A percentile compares a stretch with the other conserved stretches of the same genome.
phyloP scores from a whole-genome alignment of 192 early-diverging fungal species.

The Backusella macrospora region DNA sequence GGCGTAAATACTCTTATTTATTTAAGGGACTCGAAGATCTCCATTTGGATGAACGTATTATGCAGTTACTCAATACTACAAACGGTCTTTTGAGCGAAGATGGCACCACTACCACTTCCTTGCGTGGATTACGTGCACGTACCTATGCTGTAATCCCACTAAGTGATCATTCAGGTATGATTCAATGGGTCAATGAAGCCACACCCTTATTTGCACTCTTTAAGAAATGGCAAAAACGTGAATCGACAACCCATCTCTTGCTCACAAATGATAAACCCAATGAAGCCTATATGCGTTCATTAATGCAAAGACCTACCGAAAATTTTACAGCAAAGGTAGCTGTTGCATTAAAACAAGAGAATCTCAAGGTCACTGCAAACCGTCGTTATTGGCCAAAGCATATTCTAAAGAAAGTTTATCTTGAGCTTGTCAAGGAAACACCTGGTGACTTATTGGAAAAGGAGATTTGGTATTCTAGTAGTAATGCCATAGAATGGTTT shows the following conservation, averaged over 20 bases:
- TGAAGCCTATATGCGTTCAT: constrained; percentile 34
- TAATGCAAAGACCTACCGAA: constrained; percentile 55
- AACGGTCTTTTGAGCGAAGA: constrained; percentile 66
- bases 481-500: constrained; percentile 76
- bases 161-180: constrained; percentile 87
- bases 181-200: constrained; percentile 92
- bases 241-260: constrained; percentile 61
- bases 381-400: constrained; percentile 71
- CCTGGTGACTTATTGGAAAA: constrained; percentile 65
- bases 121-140: constrained; percentile 43
- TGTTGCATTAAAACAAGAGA: constrained; percentile 56
- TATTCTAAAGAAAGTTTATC: constrained; percentile 58
- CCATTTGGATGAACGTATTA: constrained; percentile 90
- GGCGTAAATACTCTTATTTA: constrained; percentile 67
- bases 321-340: constrained; percentile 83
- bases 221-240: constrained; percentile 75
- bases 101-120: constrained; percentile 36
- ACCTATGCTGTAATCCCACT: constrained; percentile 82
- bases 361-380: constrained; percentile 53
- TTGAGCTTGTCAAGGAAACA: constrained; percentile 65
- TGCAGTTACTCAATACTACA: constrained; percentile 71
- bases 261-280: constrained; percentile 34
- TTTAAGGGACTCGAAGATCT: constrained; percentile 94
- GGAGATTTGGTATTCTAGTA: constrained; percentile 66
- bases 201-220: constrained; percentile 78